Evolutionary conservation across 176 grass and related monocot species (phyloP).

Genomic region (Chloris gayana): DNA sequence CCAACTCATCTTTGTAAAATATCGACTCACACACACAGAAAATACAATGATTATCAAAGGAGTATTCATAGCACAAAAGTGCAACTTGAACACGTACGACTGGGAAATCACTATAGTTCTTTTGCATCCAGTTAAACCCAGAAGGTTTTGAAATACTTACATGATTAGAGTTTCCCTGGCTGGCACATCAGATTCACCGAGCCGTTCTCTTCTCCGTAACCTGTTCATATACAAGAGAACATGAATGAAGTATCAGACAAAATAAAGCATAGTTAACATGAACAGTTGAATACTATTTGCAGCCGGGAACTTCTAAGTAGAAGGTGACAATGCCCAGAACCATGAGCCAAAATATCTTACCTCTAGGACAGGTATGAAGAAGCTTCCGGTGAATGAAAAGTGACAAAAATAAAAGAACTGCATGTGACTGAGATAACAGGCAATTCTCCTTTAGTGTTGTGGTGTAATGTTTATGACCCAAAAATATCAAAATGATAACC

Average conservation of each 20-base stretch:
- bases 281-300: constrained; percentile 17
- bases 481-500: neutral
- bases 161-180: no score
- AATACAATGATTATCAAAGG: neutral
- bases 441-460: neutral
- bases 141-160: neutral
- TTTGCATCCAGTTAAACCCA: neutral
- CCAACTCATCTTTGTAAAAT: neutral
- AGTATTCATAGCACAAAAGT: neutral
- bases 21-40: neutral
- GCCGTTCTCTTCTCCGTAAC: neutral
- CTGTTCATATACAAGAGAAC: constrained; percentile 28
- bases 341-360: constrained; percentile 10
- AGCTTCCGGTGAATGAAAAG: neutral
- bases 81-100: neutral
- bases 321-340: constrained; percentile 7
- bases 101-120: neutral
- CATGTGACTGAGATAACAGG: neutral
- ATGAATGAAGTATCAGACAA: neutral
- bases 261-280: constrained; percentile 13
- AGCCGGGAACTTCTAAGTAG: neutral
- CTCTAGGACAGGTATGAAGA: neutral
- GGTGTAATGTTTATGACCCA: no score
- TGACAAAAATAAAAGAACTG: neutral
- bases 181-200: neutral